Base-by-base conservation (phyloP, 2,329 filamentous ascomycete species). In the Chaetomiaceae sp. region DNA sequence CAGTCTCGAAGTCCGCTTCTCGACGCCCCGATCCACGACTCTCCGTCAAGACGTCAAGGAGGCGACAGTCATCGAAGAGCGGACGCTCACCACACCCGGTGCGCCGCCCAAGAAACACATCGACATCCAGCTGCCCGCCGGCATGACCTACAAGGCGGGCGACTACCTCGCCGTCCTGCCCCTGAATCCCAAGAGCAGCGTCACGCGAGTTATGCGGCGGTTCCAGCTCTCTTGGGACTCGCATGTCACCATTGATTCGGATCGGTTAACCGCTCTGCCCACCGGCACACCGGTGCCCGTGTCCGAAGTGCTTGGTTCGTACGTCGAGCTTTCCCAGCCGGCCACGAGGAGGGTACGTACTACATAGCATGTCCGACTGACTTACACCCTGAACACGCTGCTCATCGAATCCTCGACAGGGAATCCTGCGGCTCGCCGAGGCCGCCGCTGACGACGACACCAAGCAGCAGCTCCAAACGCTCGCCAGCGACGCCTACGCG, bases 101-200 rank as follows among this genome's bases (percentile, higher is more conserved):
- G 53, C 43, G 29, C 44, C 40, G 5, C 43, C 46, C 30, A 88
- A 88, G 68, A 75, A 77, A 19, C 74, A 83, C 51, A 75, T 88
- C 17, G 79, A 80, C 52, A 78, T 89, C 27, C 75, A 79, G 49
- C 71, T 91, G 1, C 86, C 86, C 0, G 75, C 71, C 0, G 77
- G 75, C 41, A 72, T 79, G 70, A 74, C 72, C 0, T 91, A 90
- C 64, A 73, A 76, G 32, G 76, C 83, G 2, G 87, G 86, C 12
- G 86, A 91, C 59, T 91, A 93, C 60, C 73, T 91, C 0, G 83
- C 84, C 0, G 71, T 89, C 2, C 68, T 89, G 1, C 86, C 86
- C 0, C 65, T 86, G 24, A 91, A 91, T 60, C 79, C 80, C 1
- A 71, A 72, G 37, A 65, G 73, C 24, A 79, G 70, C 9, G 76